Evolutionary conservation across 768 basidiomycete species (phyloP).

Genomic region (Neoboletus magnificus): DNA sequence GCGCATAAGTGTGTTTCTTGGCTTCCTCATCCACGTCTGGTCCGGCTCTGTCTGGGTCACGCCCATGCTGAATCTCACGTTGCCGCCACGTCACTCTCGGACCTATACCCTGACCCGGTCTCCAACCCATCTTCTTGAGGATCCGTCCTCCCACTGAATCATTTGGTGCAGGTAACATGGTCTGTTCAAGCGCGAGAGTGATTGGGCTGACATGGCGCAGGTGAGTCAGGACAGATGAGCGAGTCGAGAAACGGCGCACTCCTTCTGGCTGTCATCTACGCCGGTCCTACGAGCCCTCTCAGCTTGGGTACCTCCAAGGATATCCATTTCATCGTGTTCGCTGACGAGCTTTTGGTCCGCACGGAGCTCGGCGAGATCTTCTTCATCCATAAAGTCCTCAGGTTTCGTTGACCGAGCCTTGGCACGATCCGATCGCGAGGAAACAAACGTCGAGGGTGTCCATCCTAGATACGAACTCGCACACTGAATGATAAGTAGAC

Average conservation of each 20-base stretch:
- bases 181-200: constrained; percentile 55
- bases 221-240: neutral
- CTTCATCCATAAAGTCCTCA: constrained; percentile 99
- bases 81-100: constrained; percentile 79
- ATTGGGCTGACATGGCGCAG: constrained; percentile 48
- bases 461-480: constrained; percentile 61
- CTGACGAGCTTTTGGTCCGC: constrained; percentile 74
- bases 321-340: constrained; percentile 75
- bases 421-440: constrained; percentile 75
- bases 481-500: neutral
- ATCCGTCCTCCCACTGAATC: constrained; percentile 83
- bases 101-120: constrained; percentile 88
- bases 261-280: constrained; percentile 43
- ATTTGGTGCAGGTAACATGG: constrained; percentile 69
- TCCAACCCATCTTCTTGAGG: constrained; percentile 95
- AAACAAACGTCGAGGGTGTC: constrained; percentile 90
- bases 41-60: constrained; percentile 35
- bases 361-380: constrained; percentile 81
- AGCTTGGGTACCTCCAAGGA: constrained; percentile 53
- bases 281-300: constrained; percentile 36
- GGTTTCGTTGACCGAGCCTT: constrained; percentile 57
- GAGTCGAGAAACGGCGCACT: constrained; percentile 15
- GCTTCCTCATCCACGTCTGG: constrained; percentile 75
- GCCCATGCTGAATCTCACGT: constrained; percentile 67
- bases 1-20: constrained; percentile 82